Percentiles rank a stretch among this genome's conserved stretches.
Evolutionary conservation across 164 flowering plant species (phyloP).

Genomic region (Piper betle): DNA sequence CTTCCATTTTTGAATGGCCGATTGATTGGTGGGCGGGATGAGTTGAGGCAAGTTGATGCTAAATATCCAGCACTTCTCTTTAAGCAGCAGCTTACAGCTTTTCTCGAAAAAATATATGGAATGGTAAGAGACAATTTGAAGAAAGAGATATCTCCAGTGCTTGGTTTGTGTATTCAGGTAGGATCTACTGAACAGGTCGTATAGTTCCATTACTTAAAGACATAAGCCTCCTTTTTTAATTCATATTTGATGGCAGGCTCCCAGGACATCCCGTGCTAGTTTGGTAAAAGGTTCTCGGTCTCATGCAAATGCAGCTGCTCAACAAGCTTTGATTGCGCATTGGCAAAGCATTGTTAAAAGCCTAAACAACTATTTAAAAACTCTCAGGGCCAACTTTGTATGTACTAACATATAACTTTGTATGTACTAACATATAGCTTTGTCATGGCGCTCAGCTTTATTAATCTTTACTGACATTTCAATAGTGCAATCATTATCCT

Average conservation of each 20-base stretch:
- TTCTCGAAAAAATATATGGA: conserved; percentile 97
- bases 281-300: conserved; percentile 78
- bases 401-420: conserved; percentile 11
- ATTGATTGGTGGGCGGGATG: conserved; percentile 58
- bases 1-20: conserved; percentile 75
- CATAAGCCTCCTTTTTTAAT: background rate
- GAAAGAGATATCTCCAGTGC: conserved; percentile 94
- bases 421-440: background rate
- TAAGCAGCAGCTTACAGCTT: conserved; percentile 98
- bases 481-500: background rate
- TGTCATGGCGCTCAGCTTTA: too few species aligned
- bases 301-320: conserved; percentile 90
- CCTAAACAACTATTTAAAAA: conserved; percentile 52
- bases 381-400: conserved; percentile 76
- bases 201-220: background rate
- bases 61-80: conserved; percentile 95
- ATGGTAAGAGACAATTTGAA: conserved; percentile 94
- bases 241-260: conserved; percentile 45
- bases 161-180: conserved; percentile 97
- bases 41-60: conserved; percentile 89
- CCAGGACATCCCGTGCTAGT: conserved; percentile 83
- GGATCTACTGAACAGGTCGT: background rate
- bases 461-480: too few species aligned
- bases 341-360: conserved; percentile 97
- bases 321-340: conserved; percentile 90